A percentile compares a stretch with the other conserved stretches of the same genome.
Conservation (phyloP, 768 basidiomycete species). For the Coprinellus aureogranulatus region DNA sequence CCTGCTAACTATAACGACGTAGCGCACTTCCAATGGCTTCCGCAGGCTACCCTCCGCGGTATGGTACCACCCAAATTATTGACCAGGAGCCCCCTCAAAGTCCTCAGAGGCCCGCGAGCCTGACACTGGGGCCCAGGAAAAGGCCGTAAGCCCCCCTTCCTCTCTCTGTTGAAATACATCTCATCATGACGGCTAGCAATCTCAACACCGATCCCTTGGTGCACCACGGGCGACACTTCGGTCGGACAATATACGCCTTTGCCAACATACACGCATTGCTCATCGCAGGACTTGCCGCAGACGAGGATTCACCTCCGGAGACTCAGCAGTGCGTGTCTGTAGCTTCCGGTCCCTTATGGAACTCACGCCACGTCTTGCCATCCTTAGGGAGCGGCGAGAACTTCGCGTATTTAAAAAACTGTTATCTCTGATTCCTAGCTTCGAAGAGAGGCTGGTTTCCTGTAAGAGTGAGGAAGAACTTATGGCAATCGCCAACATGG, state of each 20-base stretch:
- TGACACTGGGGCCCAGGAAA: no score
- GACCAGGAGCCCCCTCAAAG: no score
- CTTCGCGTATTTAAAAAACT: background rate
- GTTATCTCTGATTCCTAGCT: background rate
- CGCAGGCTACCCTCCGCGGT: no score
- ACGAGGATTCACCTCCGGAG: background rate
- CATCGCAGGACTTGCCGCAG: background rate
- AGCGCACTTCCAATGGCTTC: no score
- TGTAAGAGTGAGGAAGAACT: background rate
- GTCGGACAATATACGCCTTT: background rate
- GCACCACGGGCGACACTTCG: slow-evolving; percentile 5
- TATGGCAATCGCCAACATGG: background rate
- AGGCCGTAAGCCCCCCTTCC: no score
- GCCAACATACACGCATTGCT: background rate
- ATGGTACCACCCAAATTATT: no score
- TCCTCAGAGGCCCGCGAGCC: no score
- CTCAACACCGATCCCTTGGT: slow-evolving; percentile 2
- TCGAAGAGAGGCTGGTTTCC: background rate
- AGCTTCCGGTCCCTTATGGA: background rate
- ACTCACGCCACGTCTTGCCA: background rate
- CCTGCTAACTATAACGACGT: no score
- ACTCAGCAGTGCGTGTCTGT: background rate
- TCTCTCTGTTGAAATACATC: no score
- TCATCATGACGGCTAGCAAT: no score
- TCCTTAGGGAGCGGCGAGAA: background rate